Evolutionary conservation across 225 moss, liverwort and hornwort species (phyloP), one percentile per base, ranked within the genome.

Genomic region (Bryum argenteum): DNA sequence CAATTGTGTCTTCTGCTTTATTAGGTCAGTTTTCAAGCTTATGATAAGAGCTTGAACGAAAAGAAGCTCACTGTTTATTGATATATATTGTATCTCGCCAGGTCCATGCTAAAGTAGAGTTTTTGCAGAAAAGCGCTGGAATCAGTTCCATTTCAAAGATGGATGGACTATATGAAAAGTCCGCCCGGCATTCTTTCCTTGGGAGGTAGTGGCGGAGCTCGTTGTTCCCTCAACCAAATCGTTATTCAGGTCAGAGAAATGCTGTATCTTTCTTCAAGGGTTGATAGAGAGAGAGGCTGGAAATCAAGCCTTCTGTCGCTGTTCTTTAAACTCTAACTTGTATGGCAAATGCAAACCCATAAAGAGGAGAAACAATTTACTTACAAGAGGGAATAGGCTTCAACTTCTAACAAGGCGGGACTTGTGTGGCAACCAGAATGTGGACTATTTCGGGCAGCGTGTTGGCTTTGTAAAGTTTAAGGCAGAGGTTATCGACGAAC

Each of bases 391-490:
- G 33, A 33, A 33, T 33, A 33, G 33, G 33, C 33, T 33, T 4
- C 28, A 33, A 33, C 0, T 33, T 33, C 5, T 52, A 56, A 66
- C 38, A 38, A 50, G 43, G 10, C 9, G 33, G 7, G 59, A 8
- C 13, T 52, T 77, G 50, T 52, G 7, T 77, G 65, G 33, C 48
- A 20, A 76, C 33, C 88, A 98, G 94, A 90, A 78, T 78, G 83
- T 98, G 13, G 98, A 98, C 78, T 85, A 89, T 77, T 98, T 94
- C 47, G 88, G 91, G 18, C 77, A 80, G 69, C 91, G 92, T 44
- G 94, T 98, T 63, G 98, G 98, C 40, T 98, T 98, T 81, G 84
- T 98, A 50, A 94, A 98, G 75, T 98, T 98, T 77, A 92, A 90
- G 81, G 98, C 98, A 52, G 98, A 98, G 64, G 89, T 98, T 38